Evolutionary conservation across 495 filamentous ascomycete genomes (phyloP), one percentile per base, ranked within the genome.

Genomic region (Penicillium egyptiacum): DNA sequence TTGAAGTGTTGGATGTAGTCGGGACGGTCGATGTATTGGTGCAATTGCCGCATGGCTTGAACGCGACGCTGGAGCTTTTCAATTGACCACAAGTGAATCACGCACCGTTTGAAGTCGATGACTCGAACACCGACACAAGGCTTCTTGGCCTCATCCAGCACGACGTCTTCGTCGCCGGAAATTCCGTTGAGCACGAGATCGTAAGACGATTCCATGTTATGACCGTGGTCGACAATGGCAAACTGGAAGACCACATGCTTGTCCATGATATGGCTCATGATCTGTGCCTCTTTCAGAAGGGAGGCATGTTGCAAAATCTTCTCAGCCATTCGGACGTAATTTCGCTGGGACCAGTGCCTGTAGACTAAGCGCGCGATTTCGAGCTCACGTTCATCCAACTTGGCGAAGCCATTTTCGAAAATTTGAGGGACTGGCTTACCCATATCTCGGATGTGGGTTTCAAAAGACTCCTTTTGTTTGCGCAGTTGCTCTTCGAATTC

Each of bases 221-320:
- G 92, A 2, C 94, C 94, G 62, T 88, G 78, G 58, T 95, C 92
- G 26, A 98, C 83, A 54, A 98, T 84, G 17, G 91, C 88, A 68
- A 96, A 98, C 72, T 98, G 94, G 73, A 98, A 98, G 33, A 93
- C 89, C 16, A 96, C 88, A 60, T 85, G 85, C 73, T 96, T 94
- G 62, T 94, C 91, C 81, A 98, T 89, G 59, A 92, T 91, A 56
- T 96, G 91, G 74, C 95, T 97, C 89, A 98, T 93, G 48, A 98
- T 85, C 68, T 98, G 94, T 4, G 93, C 95, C 69, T 98, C 94
- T 70, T 98, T 98, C 40, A 98, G 73, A 35, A 84, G 84, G 12
- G 88, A 85, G 8, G 93, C 93, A 71, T 95, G 84, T 61, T 95
- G 90, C 23, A 98, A 71, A 28, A 98, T 84, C 14, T 87, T 86